phyloP scores from a whole-genome alignment of 331 rosid genomes.

The Pyracantha coccinea region DNA sequence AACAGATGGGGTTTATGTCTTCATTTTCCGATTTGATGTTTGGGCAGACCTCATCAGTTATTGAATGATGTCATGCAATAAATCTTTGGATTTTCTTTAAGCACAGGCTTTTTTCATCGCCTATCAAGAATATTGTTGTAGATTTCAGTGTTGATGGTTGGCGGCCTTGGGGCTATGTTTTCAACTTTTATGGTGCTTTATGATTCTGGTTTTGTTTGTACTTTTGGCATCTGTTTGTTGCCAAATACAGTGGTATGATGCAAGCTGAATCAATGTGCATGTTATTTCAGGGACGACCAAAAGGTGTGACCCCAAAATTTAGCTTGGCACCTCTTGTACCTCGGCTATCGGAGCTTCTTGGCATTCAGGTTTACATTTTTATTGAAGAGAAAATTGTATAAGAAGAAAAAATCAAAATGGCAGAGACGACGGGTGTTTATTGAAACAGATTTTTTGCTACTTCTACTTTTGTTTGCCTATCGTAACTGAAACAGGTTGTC shows the following conservation, averaged over 20 bases:
- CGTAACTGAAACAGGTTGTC: slow-evolving; percentile 47
- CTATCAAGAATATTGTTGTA: not conserved
- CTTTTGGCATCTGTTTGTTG: not conserved
- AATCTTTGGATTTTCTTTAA: no score
- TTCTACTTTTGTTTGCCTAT: slow-evolving; percentile 9
- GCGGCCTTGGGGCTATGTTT: not conserved
- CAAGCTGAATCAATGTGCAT: slow-evolving; percentile 11
- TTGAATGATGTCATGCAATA: not conserved
- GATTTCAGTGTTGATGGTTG: not conserved
- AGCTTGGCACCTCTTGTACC: slow-evolving; percentile 97
- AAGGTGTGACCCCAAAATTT: slow-evolving; percentile 92
- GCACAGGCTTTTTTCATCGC: not conserved
- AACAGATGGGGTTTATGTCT: not conserved
- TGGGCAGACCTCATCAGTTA: not conserved
- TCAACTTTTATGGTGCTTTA: not conserved
- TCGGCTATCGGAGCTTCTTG: slow-evolving; percentile 89
- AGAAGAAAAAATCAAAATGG: not conserved
- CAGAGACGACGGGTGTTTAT: not conserved
- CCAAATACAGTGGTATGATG: not conserved
- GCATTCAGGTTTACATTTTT: slow-evolving; percentile 46
- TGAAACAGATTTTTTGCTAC: not conserved
- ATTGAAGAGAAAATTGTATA: not conserved
- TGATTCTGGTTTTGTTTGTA: not conserved
- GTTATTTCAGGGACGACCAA: slow-evolving; percentile 84
- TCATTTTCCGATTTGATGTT: not conserved